Base-by-base conservation (phyloP, 139 green algal species). In the Zygnema circumcarinatum region DNA sequence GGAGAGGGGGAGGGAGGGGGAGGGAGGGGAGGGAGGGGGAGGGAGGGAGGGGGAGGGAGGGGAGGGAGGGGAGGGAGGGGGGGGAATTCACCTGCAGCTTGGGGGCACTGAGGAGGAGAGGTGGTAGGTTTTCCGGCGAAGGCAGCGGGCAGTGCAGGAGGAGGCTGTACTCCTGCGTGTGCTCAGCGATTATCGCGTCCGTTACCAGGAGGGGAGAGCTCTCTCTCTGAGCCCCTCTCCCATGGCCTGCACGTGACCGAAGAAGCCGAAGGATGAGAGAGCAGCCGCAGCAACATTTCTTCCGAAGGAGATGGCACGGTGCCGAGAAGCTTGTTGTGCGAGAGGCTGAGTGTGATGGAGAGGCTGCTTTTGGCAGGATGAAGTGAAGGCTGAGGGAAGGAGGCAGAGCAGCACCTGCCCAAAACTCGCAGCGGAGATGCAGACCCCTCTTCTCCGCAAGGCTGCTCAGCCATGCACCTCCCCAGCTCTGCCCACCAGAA, bases 111-210 rank as follows among this genome's bases (percentile, higher is more conserved):
- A 62, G 47, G 16, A 62, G 47, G 47, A 16, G 7, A 62, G 16
- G 47, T 62, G 47, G 47, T 62, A 62, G 47, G 7, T 62, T 7
- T 7, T 62, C 47, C 47, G 16, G 16, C 7, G 69, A 42, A 53
- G 69, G 69, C 16, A 78, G 16, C 7, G 69, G 69, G 16, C 69
- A 78, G 69, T 78, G 69, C 7, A 78, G 36, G 16, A 78, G 69
- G 69, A 78, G 36, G 16, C 7, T 29, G 16, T 53, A 42, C 11
- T 40, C 35, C 11, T 78, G 69, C 7, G 47, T 62, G 16, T 62
- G 16, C 47, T 7, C 7, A 62, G 47, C 47, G 16, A 62, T 62
- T 16, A 62, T 7, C 7, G 47, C 47, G 16, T 7, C 7, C 7
- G 16, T 16, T 25, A 16, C 7, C 7, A 62, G 16, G 47, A 62